These are phyloP conservation scores for Pseudozyma sp. DNA, from an alignment of 1,284 basidiomycete species.

Conservation along the genomic window DNA sequence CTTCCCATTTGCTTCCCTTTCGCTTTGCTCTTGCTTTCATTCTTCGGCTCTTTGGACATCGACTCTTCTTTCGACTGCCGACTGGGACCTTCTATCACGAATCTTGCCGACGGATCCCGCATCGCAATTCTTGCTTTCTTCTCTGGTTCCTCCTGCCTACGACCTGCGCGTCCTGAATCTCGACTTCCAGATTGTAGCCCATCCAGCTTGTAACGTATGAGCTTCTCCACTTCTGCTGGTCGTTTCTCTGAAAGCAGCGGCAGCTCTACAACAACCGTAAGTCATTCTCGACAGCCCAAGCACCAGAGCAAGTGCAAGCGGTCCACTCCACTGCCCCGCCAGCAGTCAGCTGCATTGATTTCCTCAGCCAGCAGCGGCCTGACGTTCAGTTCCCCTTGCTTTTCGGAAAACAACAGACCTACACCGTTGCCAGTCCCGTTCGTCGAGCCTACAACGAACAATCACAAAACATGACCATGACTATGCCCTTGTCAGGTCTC, in stretches of 20 bases:
- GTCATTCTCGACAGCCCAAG: conserved; percentile 2
- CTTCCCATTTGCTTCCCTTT: conserved; percentile 6
- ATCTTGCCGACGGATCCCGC: neutral
- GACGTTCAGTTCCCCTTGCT: neutral
- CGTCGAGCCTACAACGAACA: conserved; percentile 37
- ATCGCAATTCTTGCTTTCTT: neutral
- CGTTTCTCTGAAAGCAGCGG: conserved; percentile 33
- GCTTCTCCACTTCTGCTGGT: conserved; percentile 36
- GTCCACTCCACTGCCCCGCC: neutral
- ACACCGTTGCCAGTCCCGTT: conserved; percentile 26
- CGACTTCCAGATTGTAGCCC: conserved; percentile 4
- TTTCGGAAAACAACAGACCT: conserved; percentile 15
- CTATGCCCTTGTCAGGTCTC: conserved; percentile 44
- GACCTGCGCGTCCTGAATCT: too few relatives aligned
- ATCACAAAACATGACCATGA: conserved; percentile 39
- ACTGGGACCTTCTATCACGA: neutral
- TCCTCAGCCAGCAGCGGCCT: neutral
- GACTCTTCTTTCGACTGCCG: neutral
- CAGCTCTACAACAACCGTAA: conserved; percentile 36
- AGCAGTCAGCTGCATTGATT: neutral
- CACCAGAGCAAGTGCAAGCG: neutral
- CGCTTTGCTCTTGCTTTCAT: neutral
- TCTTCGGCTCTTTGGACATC: neutral
- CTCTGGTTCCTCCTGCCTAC: neutral
- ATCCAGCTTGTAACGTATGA: conserved; percentile 15